These are phyloP conservation scores for Oxytropis ochrocephala DNA, from an alignment of 306 rosid genomes.

Conservation along the genomic window DNA sequence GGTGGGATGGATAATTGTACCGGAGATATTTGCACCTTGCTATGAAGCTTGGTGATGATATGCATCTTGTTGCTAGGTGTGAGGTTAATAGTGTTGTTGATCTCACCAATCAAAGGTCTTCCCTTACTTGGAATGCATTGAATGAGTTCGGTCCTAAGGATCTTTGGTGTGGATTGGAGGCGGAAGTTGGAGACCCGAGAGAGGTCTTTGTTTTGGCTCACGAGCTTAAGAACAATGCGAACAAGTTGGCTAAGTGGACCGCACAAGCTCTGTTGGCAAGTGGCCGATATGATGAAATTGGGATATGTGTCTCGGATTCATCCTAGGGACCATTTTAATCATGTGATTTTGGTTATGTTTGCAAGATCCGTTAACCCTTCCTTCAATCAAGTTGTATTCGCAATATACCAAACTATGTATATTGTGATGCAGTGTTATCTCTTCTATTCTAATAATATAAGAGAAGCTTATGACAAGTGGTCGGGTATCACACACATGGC, in stretches of 20 bases:
- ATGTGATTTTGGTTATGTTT: conserved; percentile 77
- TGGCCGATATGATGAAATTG: conserved; percentile 91
- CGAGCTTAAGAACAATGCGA: conserved; percentile 92
- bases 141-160: conserved; percentile 89
- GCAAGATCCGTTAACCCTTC: too few species aligned
- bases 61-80: conserved; percentile 82
- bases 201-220: conserved; percentile 97
- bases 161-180: conserved; percentile 88
- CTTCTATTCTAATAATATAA: too few species aligned
- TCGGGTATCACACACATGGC: too few species aligned
- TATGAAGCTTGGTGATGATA: conserved; percentile 80
- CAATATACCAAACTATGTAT: too few species aligned
- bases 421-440: too few species aligned
- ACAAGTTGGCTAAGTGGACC: conserved; percentile 93
- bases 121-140: conserved; percentile 79
- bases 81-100: conserved; percentile 95
- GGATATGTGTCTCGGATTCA: conserved; percentile 92
- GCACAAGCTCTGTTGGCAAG: conserved; percentile 79
- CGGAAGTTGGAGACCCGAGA: conserved; percentile 95
- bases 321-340: conserved; percentile 92
- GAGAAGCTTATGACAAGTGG: too few species aligned
- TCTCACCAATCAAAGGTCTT: conserved; percentile 73
- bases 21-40: too few species aligned
- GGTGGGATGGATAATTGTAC: too few species aligned
- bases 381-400: too few species aligned